Conservation (phyloP, 495 filamentous ascomycete species). For the Clavariopsis aquatica region DNA sequence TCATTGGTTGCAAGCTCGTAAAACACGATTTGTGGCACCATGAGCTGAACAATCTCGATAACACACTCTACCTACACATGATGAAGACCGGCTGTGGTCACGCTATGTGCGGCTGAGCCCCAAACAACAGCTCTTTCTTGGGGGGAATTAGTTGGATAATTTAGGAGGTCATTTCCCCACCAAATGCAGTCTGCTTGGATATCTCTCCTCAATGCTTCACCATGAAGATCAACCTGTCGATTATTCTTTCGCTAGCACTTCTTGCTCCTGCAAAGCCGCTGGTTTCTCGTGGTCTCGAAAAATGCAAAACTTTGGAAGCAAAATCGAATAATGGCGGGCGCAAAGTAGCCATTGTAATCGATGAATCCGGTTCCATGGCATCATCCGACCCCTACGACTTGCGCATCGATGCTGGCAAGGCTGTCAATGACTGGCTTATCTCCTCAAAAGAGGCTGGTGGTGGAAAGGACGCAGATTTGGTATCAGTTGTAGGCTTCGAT, state of each 20-base stretch:
- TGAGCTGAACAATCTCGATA: no score
- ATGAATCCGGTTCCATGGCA: conserved; percentile 33
- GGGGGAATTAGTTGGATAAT: no score
- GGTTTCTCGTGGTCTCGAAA: conserved; percentile 13
- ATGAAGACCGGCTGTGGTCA: no score
- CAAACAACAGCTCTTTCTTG: no score
- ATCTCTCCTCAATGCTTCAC: background rate
- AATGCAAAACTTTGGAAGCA: conserved; percentile 21
- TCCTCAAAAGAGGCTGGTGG: conserved; percentile 20
- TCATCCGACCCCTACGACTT: conserved; percentile 30
- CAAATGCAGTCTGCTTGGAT: no score
- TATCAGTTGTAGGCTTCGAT: conserved; percentile 37
- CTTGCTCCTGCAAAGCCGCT: conserved; percentile 9
- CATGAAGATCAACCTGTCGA: conserved; percentile 16
- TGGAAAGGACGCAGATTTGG: conserved; percentile 29
- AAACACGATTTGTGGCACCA: background rate
- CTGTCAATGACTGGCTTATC: conserved; percentile 31
- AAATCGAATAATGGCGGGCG: conserved; percentile 33
- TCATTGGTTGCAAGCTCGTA: conserved; percentile 1
- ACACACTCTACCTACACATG: no score
- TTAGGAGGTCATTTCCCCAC: no score
- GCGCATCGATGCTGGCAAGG: conserved; percentile 23
- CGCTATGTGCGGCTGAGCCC: no score
- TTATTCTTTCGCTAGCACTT: conserved; percentile 7
- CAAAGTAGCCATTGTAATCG: conserved; percentile 34